Conservation (phyloP, 2,329 filamentous ascomycete genomes). For the Aspergillus tubingensis region DNA sequence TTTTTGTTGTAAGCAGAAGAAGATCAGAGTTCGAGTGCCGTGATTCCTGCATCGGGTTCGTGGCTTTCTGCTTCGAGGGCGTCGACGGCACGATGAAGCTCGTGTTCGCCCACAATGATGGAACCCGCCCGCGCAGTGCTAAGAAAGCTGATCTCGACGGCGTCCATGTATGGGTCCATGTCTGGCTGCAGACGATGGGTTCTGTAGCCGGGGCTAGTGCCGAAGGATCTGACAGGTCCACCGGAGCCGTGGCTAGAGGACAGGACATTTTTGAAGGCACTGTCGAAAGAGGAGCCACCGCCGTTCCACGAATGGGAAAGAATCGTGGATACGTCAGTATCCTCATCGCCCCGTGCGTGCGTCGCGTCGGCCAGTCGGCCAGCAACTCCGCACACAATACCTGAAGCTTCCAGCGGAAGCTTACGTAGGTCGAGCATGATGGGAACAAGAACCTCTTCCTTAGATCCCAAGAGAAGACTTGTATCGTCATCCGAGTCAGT, state of each 20-base stretch:
- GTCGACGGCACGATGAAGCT: conserved; percentile 71
- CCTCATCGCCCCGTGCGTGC: conserved; percentile 45
- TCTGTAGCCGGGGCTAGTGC: conserved; percentile 14
- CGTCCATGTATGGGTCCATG: conserved; percentile 34
- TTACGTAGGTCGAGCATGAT: conserved; percentile 84
- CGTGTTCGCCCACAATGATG: conserved; percentile 77
- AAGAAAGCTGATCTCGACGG: conserved; percentile 82
- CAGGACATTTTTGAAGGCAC: conserved; percentile 14
- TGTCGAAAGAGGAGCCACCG: conserved; percentile 16
- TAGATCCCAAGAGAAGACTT: conserved; percentile 74
- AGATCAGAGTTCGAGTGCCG: conserved; percentile 16
- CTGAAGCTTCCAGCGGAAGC: conserved; percentile 83
- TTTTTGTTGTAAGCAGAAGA: not conserved
- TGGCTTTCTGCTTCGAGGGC: conserved; percentile 57
- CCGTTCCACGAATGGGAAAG: conserved; percentile 21
- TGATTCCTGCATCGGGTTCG: conserved; percentile 19
- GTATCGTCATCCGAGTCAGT: conserved; percentile 49
- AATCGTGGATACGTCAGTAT: conserved; percentile 23
- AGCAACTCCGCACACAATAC: conserved; percentile 92
- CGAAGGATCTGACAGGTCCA: conserved; percentile 13
- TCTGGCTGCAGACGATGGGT: conserved; percentile 37
- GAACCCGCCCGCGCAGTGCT: conserved; percentile 86
- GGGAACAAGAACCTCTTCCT: conserved; percentile 69
- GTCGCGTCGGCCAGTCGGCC: conserved; percentile 77
- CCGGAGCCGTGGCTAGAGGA: conserved; percentile 20